Evolutionary conservation across 192 early-diverging fungal genomes (phyloP).

Genomic region (Martensiomyces pterosporus): DNA sequence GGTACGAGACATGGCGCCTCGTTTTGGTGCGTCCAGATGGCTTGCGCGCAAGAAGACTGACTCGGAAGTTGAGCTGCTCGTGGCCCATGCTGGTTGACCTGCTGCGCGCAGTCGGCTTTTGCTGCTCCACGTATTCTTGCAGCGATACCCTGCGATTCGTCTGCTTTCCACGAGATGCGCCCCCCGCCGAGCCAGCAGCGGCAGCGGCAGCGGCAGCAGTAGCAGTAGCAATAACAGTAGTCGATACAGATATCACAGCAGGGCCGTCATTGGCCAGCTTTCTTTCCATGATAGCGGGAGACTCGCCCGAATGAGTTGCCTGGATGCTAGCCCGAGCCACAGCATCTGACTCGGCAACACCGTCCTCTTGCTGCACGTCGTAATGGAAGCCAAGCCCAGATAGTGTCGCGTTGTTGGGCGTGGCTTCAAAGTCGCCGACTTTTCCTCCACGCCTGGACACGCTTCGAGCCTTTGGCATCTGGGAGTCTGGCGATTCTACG

Average conservation of each 20-base stretch:
- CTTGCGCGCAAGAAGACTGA: conserved; percentile 37
- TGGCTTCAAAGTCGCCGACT: too few relatives aligned
- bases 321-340: conserved; percentile 30
- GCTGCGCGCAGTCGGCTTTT: conserved; percentile 7
- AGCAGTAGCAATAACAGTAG: too few relatives aligned
- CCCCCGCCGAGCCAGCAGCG: too few relatives aligned
- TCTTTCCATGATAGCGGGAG: conserved; percentile 11
- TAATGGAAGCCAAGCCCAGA: too few relatives aligned
- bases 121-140: conserved; percentile 42
- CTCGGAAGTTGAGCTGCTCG: conserved; percentile 48
- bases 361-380: too few relatives aligned
- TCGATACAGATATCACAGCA: too few relatives aligned
- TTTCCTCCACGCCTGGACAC: too few relatives aligned
- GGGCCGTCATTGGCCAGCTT: conserved; percentile 9
- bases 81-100: conserved; percentile 13
- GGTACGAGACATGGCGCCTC: conserved; percentile 30
- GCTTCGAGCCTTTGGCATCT: too few relatives aligned
- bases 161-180: background rate
- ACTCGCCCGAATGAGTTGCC: conserved; percentile 20
- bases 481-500: too few relatives aligned
- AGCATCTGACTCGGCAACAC: conserved; percentile 32
- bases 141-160: conserved; percentile 15
- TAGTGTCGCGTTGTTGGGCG: too few relatives aligned
- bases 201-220: background rate
- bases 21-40: conserved; percentile 8